Conservation (phyloP, 495 filamentous ascomycete genomes). For the Oidiodendron maius region DNA sequence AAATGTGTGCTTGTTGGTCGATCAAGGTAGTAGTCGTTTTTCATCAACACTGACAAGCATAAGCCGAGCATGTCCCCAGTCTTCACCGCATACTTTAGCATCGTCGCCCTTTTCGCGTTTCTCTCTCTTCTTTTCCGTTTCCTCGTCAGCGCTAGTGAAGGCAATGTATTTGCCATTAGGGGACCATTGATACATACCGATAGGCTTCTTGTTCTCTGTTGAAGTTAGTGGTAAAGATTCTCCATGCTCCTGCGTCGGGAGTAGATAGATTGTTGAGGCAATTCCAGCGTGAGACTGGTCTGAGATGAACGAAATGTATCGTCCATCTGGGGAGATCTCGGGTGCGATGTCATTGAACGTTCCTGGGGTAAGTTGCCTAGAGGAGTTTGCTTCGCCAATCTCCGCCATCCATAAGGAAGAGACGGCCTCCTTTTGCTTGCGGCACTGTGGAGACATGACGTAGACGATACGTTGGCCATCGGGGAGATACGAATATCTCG, state of each 20-base stretch:
- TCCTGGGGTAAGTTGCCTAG: neutral
- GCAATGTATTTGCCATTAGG: slow-evolving; percentile 3
- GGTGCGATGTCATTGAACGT: neutral
- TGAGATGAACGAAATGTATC: slow-evolving; percentile 3
- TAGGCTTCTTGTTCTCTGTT: neutral
- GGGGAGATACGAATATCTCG: no score
- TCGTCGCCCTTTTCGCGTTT: neutral
- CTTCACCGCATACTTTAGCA: slow-evolving; percentile 2
- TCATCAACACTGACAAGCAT: neutral
- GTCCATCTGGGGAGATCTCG: neutral
- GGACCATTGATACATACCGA: neutral
- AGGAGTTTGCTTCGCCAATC: neutral
- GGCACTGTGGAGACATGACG: neutral
- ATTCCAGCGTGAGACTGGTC: neutral
- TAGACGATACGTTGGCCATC: no score
- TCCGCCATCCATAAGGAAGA: slow-evolving; percentile 5
- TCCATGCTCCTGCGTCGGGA: neutral
- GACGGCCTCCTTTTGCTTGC: neutral
- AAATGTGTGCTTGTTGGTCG: neutral
- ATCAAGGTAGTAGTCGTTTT: neutral
- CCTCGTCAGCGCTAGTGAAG: slow-evolving; percentile 1
- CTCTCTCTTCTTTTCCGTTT: neutral
- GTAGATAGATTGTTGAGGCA: neutral
- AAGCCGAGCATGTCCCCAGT: slow-evolving; percentile 2
- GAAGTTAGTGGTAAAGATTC: slow-evolving; percentile 1